phyloP scores from a whole-genome alignment of 306 rosid genomes.

The Inga leiocalycina region DNA sequence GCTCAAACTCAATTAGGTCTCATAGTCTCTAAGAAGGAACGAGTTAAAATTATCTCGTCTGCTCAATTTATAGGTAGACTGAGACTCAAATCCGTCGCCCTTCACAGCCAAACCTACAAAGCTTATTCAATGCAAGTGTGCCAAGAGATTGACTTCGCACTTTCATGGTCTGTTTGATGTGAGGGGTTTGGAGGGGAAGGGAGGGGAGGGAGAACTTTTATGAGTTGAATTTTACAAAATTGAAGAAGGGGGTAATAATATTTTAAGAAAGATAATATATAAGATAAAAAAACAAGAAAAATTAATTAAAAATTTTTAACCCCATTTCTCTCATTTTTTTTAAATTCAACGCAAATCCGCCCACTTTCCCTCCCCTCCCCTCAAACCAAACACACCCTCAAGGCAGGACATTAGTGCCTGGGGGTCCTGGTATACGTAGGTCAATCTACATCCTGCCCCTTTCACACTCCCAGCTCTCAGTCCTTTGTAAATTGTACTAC shows the following conservation, averaged over 20 bases:
- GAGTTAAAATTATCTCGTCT: background rate
- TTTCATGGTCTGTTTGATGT: too few relatives aligned
- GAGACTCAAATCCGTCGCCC: background rate
- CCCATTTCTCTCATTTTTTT: too few relatives aligned
- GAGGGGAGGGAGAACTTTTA: too few relatives aligned
- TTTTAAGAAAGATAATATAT: too few relatives aligned
- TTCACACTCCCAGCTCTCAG: background rate
- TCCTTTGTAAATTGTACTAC: background rate
- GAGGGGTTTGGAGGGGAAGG: too few relatives aligned
- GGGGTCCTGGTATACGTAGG: background rate
- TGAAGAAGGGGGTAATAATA: too few relatives aligned
- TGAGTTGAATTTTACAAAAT: too few relatives aligned
- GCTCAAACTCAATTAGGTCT: background rate
- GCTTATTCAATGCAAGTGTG: background rate
- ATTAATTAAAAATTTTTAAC: too few relatives aligned
- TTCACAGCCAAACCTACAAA: background rate
- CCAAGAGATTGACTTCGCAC: conserved; percentile 10
- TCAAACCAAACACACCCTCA: too few relatives aligned
- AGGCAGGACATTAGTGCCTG: background rate
- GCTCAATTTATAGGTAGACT: background rate
- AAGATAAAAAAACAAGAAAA: too few relatives aligned
- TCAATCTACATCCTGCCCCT: background rate
- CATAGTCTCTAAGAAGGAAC: background rate
- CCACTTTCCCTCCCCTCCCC: too few relatives aligned
- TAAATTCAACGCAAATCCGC: too few relatives aligned